Evolutionary conservation across 768 basidiomycete species (phyloP), one percentile per base, ranked within the genome.

Genomic region (Psilocybe subaeruginosa): DNA sequence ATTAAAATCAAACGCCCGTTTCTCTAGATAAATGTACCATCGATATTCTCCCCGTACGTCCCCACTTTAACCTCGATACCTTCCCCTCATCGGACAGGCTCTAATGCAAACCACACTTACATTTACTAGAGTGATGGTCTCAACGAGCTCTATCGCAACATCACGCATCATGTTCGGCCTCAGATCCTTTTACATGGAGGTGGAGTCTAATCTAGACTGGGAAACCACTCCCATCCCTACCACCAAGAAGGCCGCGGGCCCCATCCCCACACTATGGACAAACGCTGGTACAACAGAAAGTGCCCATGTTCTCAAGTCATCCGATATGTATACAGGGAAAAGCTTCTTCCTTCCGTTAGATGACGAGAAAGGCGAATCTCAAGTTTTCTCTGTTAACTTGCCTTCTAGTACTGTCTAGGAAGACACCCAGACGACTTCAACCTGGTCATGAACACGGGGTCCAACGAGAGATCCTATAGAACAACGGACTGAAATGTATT

Each of bases 1-100:
- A n/a, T 41, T 14, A 3, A 30, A 23, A 7, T 39, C 23, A 16
- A 17, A 9, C 8, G 14, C 11, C 4, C 41, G 41, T n/a, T 5
- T 16, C 5, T 43, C 41, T 48, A 78, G 78, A 64, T 78, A 46
- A 78, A 78, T 56, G 66, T 77, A 5, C 75, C 76, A 14, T 72
- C 77, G 1, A 75, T 74, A 39, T 78, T 71, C 57, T 73, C 76
- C 30, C 73, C 70, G 78, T 78, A 63, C 49, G 68, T 48, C 30
- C 19, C 23, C 31, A 3, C 9, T 11, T 53, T 23, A 23, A 12
- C 37, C 4, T 14, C 39, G 47, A 48, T 39, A 19, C n/a, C 27
- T 48, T 17, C 35, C 3, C 31, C 19, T 51, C n/a, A 41, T 27
- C 37, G 17, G 9, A 12, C 43, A 30, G 30, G 16, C 12, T 39